Percentiles rank a stretch among this genome's conserved stretches.
These are phyloP conservation scores for Fraxinus anomala DNA, from an alignment of 257 asterid species.

Conservation along the genomic window DNA sequence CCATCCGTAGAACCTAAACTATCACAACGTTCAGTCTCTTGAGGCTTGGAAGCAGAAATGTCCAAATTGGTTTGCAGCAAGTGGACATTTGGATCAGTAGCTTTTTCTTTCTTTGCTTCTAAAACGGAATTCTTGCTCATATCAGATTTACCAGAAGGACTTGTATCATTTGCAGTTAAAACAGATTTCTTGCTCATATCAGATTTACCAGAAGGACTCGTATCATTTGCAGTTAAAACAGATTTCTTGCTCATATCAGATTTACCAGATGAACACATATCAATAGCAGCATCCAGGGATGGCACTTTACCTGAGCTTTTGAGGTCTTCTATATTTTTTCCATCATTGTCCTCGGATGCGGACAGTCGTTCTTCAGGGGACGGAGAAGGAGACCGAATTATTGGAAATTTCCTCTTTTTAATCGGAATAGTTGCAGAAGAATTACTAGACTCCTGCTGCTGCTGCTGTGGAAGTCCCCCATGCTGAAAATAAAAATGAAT, in stretches of 20 bases:
- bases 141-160: slow-evolving; percentile 35
- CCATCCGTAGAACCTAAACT: slow-evolving; percentile 31
- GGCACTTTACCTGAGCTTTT: slow-evolving; percentile 29
- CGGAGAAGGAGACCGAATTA: slow-evolving; percentile 52
- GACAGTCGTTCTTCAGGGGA: slow-evolving; percentile 42
- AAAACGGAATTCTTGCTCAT: slow-evolving; percentile 32
- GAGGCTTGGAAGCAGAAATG: slow-evolving; percentile 27
- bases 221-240: slow-evolving; percentile 23
- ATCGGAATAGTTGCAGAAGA: slow-evolving; percentile 66
- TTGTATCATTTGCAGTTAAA: slow-evolving; percentile 15
- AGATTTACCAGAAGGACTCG: slow-evolving; percentile 24
- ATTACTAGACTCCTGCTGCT: slow-evolving; percentile 44
- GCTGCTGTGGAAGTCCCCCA: slow-evolving; percentile 41
- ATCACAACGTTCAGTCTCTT: slow-evolving; percentile 29
- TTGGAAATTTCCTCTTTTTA: slow-evolving; percentile 73
- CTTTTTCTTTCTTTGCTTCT: slow-evolving; percentile 39
- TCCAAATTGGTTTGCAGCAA: slow-evolving; percentile 25
- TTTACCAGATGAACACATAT: not conserved
- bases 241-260: slow-evolving; percentile 40
- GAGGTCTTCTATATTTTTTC: slow-evolving; percentile 37
- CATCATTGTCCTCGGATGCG: slow-evolving; percentile 27
- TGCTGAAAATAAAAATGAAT: slow-evolving; percentile 44
- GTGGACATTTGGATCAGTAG: slow-evolving; percentile 13
- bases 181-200: slow-evolving; percentile 40
- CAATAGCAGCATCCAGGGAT: slow-evolving; percentile 1